Percentiles rank a stretch among this genome's conserved stretches.
phyloP scores from a whole-genome alignment of 192 early-diverging fungal genomes.

The Dissophora ornata region DNA sequence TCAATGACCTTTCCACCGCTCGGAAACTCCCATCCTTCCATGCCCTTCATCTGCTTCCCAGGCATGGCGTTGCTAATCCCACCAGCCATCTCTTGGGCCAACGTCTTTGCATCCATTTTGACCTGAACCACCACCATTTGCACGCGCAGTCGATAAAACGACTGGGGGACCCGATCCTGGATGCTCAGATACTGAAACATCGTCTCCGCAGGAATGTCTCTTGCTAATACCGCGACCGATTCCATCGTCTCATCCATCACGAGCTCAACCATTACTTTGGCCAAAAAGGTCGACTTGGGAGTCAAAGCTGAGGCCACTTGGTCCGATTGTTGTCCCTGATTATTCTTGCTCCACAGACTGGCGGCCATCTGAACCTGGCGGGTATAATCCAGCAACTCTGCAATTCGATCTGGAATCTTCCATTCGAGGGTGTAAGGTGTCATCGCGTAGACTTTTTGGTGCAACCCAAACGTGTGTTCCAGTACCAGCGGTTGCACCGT shows the following conservation, averaged over 20 bases:
- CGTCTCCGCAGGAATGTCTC: conserved; percentile 42
- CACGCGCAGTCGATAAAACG: conserved; percentile 40
- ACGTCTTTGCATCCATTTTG: background rate
- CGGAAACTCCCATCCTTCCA: conserved; percentile 49
- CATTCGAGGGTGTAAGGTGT: conserved; percentile 51
- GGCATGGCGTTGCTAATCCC: background rate
- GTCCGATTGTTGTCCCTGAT: background rate
- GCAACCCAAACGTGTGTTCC: conserved; percentile 45
- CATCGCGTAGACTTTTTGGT: conserved; percentile 47
- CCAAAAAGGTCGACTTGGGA: conserved; percentile 16
- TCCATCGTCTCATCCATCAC: conserved; percentile 31
- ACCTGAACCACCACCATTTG: conserved; percentile 47
- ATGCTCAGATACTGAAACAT: conserved; percentile 42
- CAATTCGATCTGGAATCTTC: conserved; percentile 29
- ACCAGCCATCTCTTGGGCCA: background rate
- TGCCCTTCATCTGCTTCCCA: background rate
- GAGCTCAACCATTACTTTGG: conserved; percentile 36
- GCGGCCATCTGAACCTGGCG: conserved; percentile 1
- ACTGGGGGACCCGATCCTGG: conserved; percentile 25
- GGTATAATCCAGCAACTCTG: conserved; percentile 38
- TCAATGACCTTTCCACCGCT: conserved; percentile 42
- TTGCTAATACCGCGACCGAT: conserved; percentile 22
- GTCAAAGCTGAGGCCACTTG: background rate
- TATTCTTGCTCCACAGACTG: conserved; percentile 1
- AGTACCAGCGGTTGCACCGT: conserved; percentile 25